Conservation (phyloP, 1,139 yeast species). For the Saccharomyces uvarum region DNA sequence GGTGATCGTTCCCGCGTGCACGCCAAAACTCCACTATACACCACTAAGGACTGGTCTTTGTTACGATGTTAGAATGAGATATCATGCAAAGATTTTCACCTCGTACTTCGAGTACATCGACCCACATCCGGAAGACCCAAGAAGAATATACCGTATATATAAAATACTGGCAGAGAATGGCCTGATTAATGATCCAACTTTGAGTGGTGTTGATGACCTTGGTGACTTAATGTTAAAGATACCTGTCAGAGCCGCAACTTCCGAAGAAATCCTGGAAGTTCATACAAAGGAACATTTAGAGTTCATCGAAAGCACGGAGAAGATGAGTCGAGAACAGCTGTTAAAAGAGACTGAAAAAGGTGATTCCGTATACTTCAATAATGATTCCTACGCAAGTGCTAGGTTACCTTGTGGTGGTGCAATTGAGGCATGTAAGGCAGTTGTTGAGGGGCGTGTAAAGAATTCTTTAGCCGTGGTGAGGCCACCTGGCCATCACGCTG, state of each 20-base stretch:
- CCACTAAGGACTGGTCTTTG: slow-evolving; percentile 88
- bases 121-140: slow-evolving; percentile 98
- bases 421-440: slow-evolving; percentile 93
- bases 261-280: slow-evolving; percentile 78
- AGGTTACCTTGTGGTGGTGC: slow-evolving; percentile 94
- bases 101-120: slow-evolving; percentile 90
- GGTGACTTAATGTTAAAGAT: slow-evolving; percentile 83
- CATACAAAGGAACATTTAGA: slow-evolving; percentile 77
- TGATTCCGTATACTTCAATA: slow-evolving; percentile 90
- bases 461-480: slow-evolving; percentile 91
- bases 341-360: slow-evolving; percentile 83
- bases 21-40: slow-evolving; percentile 41
- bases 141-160: slow-evolving; percentile 89
- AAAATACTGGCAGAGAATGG: slow-evolving; percentile 93
- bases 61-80: slow-evolving; percentile 94
- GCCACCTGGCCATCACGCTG: slow-evolving; percentile 99
- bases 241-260: slow-evolving; percentile 82
- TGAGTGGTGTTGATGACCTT: slow-evolving; percentile 72
- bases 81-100: slow-evolving; percentile 90
- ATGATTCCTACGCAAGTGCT: slow-evolving; percentile 82
- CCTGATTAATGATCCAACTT: slow-evolving; percentile 67
- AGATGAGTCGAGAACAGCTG: slow-evolving; percentile 71
- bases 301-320: slow-evolving; percentile 65
- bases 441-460: slow-evolving; percentile 84
- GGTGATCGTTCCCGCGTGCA: slow-evolving; percentile 47